phyloP scores from a whole-genome alignment of 148 eudicot genomes.

The Vaccinium vitisidaea region DNA sequence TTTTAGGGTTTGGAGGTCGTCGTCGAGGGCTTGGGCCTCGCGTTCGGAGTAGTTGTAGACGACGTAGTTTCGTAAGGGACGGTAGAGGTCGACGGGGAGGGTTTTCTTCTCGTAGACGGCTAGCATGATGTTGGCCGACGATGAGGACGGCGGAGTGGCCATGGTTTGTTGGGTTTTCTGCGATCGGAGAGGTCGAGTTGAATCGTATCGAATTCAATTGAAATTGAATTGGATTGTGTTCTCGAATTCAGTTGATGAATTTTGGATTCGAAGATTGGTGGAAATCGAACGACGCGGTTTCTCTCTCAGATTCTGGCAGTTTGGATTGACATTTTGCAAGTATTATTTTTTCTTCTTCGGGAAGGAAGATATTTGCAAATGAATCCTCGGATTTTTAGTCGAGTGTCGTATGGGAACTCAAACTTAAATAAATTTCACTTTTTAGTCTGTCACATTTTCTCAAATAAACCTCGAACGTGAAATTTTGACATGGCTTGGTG shows the following conservation, averaged over 20 bases:
- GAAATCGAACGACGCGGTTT: not conserved
- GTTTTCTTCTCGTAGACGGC: conserved; percentile 88
- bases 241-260: no score
- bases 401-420: not conserved
- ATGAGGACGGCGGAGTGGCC: conserved; percentile 51
- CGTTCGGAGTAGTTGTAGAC: conserved; percentile 79
- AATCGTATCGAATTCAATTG: not conserved
- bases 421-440: not conserved
- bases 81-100: conserved; percentile 61
- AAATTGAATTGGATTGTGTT: no score
- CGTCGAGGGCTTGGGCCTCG: conserved; percentile 81
- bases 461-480: not conserved
- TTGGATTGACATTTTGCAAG: not conserved
- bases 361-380: no score
- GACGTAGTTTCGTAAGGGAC: conserved; percentile 88
- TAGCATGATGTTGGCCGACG: conserved; percentile 65
- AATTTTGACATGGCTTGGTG: not conserved
- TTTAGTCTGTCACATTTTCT: not conserved
- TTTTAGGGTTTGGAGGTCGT: conserved; percentile 89
- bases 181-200: not conserved
- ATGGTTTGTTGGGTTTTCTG: conserved; percentile 19
- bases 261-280: not conserved
- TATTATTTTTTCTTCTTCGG: not conserved
- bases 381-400: not conserved
- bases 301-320: not conserved